These are phyloP conservation scores for Citrullus colocynthis DNA, from an alignment of 306 rosid genomes.

Conservation along the genomic window DNA sequence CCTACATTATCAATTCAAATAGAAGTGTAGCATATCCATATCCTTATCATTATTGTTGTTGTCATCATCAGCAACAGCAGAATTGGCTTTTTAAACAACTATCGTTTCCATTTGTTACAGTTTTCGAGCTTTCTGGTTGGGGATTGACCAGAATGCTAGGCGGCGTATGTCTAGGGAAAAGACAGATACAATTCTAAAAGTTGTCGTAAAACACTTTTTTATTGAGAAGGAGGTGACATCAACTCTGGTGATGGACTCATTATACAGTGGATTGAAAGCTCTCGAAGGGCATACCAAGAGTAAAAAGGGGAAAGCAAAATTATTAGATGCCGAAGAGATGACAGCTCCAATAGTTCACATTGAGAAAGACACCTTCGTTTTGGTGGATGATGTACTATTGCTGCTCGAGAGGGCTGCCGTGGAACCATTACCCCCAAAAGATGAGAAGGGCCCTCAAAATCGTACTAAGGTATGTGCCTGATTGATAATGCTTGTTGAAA, in stretches of 20 bases:
- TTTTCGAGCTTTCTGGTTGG: conserved; percentile 85
- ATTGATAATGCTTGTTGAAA: conserved; percentile 1
- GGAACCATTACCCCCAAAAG: conserved; percentile 98
- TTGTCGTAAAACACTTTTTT: conserved; percentile 84
- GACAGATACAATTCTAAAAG: conserved; percentile 74
- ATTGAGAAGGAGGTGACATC: conserved; percentile 98
- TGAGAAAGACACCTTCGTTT: conserved; percentile 77
- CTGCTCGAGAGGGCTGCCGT: conserved; percentile 91
- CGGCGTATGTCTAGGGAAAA: conserved; percentile 89
- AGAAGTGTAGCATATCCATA: neutral
- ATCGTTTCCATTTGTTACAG: conserved; percentile 30
- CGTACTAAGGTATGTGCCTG: conserved; percentile 73
- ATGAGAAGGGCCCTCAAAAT: conserved; percentile 99
- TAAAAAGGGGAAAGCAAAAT: conserved; percentile 48
- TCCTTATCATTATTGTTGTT: neutral
- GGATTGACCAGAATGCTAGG: conserved; percentile 76
- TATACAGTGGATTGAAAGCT: conserved; percentile 93
- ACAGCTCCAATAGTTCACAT: conserved; percentile 84
- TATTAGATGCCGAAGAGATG: conserved; percentile 67
- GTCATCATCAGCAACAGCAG: neutral
- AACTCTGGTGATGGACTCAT: conserved; percentile 96
- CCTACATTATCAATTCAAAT: neutral
- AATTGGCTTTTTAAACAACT: neutral
- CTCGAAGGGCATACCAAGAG: conserved; percentile 74
- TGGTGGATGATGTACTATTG: conserved; percentile 77